Base-by-base conservation (phyloP, 1,284 basidiomycete species). In the Microbotryum lychnidis-dioicae region DNA sequence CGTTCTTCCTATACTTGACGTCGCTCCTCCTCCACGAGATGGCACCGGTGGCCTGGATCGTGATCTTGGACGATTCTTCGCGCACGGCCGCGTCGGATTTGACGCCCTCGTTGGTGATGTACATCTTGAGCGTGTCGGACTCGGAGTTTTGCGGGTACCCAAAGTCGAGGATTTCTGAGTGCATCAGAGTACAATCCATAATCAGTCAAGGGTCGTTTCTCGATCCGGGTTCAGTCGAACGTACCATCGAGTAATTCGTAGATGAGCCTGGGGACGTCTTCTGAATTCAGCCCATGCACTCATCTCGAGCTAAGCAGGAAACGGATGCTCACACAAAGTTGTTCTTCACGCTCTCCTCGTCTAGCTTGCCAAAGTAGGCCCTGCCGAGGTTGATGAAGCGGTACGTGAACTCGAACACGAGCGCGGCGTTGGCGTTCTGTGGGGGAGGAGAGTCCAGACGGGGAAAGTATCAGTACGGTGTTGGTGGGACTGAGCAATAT, bases 61-160 rank as follows among this genome's bases (percentile, higher is more conserved):
- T 97, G 70, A 97, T 97, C 77, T 93, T 96, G 37, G 89, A 87
- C 25, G 90, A 92, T 72, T 97, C 92, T 77, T 97, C 93, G 18
- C 81, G 73, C 90, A 89, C 85, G 78, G 71, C 86, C 80, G 75
- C 86, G 78, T 74, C 81, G 3, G 89, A 91, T 69, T 96, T 87
- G 58, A 98, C 85, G 66, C 91, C 91, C 77, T 98, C 94, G 0
- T 93, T 97, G 20, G 94, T 97, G 67, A 98, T 97, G 75, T 97
- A 97, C 71, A 89, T 88, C 78, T 98, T 98, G 51, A 98, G 80
- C 6, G 94, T 96, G 75, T 97, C 93, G 52, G 89, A 91, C 76
- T 99, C 94, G 68, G 91, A 94, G 75, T 97, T 98, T 76, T 98
- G 96, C n/a, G 94, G 94, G 77, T 94, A 98, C 48, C 96, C 94